These are phyloP conservation scores for Trichocladium uniseriatum DNA, from an alignment of 495 filamentous ascomycete species.

Conservation along the genomic window DNA sequence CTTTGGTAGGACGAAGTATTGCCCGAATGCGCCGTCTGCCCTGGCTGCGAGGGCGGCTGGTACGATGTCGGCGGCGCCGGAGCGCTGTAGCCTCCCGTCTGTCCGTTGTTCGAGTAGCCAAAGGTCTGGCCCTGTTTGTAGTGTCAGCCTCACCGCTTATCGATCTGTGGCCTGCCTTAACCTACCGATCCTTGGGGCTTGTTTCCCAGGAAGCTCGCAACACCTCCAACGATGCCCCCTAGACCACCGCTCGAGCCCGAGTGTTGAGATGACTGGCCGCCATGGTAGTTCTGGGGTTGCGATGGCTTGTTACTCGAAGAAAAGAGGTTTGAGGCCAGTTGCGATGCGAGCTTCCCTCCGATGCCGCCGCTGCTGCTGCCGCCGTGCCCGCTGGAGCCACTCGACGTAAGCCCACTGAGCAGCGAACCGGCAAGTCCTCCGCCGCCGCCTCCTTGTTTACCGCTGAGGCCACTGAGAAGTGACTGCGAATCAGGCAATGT, in stretches of 20 bases:
- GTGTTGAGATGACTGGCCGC: slow-evolving; percentile 22
- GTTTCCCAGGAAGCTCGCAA: slow-evolving; percentile 35
- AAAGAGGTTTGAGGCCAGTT: slow-evolving; percentile 39
- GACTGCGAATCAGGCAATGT: slow-evolving; percentile 8
- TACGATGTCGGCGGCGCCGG: slow-evolving; percentile 36
- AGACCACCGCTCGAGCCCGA: slow-evolving; percentile 28
- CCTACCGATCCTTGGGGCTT: slow-evolving; percentile 29
- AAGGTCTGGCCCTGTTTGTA: slow-evolving; percentile 29
- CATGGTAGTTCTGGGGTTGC: slow-evolving; percentile 28
- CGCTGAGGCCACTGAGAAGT: slow-evolving; percentile 21
- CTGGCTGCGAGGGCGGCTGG: slow-evolving; percentile 19
- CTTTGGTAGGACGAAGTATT: slow-evolving; percentile 4
- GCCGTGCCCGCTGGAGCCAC: slow-evolving; percentile 27
- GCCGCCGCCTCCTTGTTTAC: slow-evolving; percentile 17
- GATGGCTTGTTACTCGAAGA: slow-evolving; percentile 31
- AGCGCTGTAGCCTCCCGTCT: slow-evolving; percentile 37
- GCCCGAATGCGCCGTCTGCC: no score
- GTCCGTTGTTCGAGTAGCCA: slow-evolving; percentile 44
- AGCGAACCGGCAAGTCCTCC: slow-evolving; percentile 25
- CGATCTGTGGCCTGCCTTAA: slow-evolving; percentile 10
- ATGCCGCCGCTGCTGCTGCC: slow-evolving; percentile 26
- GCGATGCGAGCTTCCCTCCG: slow-evolving; percentile 36
- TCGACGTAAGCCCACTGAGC: slow-evolving; percentile 15
- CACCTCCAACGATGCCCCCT: slow-evolving; percentile 36
- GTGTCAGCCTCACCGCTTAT: background rate